Percentiles rank a stretch among this genome's conserved stretches.
Conservation (phyloP, 495 filamentous ascomycete species). For the Aspergillus cavernicola region DNA sequence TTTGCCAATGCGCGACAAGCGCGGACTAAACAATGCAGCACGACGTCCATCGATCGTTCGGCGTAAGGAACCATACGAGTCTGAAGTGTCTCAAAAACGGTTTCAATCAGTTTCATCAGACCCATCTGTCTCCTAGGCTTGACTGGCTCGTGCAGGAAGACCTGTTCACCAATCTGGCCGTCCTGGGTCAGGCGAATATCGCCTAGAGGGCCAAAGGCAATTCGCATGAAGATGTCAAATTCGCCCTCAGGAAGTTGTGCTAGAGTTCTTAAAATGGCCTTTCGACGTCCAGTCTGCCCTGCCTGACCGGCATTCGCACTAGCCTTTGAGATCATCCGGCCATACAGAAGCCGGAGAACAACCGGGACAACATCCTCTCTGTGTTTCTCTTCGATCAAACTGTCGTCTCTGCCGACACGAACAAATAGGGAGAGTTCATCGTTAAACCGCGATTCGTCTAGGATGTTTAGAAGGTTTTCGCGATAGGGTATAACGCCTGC, state of each 20-base stretch:
- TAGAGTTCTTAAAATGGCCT: conserved; percentile 58
- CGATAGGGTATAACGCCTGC: conserved; percentile 71
- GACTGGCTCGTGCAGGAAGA: conserved; percentile 52
- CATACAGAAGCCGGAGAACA: conserved; percentile 83
- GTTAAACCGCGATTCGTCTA: conserved; percentile 87
- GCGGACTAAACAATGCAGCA: conserved; percentile 72
- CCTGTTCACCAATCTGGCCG: conserved; percentile 41
- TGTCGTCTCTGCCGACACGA: conserved; percentile 64
- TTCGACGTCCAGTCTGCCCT: conserved; percentile 62
- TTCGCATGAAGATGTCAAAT: conserved; percentile 73
- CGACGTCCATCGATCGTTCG: conserved; percentile 61
- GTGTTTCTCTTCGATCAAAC: conserved; percentile 69
- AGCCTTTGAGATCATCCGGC: conserved; percentile 77
- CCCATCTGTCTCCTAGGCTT: conserved; percentile 77
- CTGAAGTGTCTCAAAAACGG: conserved; percentile 80
- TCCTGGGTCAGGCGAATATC: conserved; percentile 54
- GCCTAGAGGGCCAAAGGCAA: conserved; percentile 69
- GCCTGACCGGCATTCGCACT: conserved; percentile 50
- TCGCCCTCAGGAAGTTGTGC: conserved; percentile 60
- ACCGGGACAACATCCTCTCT: conserved; percentile 72
- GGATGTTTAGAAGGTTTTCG: conserved; percentile 79
- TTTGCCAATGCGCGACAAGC: conserved; percentile 58
- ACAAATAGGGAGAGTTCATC: conserved; percentile 88
- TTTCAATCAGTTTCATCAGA: conserved; percentile 82
- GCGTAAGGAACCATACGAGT: conserved; percentile 60